Percentiles rank a stretch among this genome's conserved stretches.
Conservation (phyloP, 805 yeast species). For the Torulaspora franciscae region DNA sequence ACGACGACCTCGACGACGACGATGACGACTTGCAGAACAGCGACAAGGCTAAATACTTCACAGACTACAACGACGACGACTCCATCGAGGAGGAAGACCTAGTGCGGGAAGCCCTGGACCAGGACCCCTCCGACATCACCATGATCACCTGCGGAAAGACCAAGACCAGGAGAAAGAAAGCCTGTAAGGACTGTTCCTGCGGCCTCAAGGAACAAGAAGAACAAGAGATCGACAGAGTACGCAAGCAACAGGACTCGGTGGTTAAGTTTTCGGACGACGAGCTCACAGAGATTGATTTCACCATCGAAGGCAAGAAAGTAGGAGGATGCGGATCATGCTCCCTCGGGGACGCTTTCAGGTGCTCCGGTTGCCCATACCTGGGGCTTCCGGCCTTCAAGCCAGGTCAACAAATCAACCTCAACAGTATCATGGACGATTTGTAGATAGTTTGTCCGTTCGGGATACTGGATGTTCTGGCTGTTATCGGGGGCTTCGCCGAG, state of each 20-base stretch:
- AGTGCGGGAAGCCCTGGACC: slow-evolving; percentile 40
- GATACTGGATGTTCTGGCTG: not conserved
- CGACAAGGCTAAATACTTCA: slow-evolving; percentile 49
- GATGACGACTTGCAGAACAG: slow-evolving; percentile 40
- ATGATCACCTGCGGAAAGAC: slow-evolving; percentile 33
- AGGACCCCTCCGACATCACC: slow-evolving; percentile 24
- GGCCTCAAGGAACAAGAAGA: slow-evolving; percentile 90
- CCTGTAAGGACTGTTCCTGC: slow-evolving; percentile 97
- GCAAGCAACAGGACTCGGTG: slow-evolving; percentile 38
- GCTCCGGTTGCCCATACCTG: slow-evolving; percentile 96
- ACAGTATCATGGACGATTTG: slow-evolving; percentile 71
- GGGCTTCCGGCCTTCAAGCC: slow-evolving; percentile 99
- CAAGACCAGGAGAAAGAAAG: slow-evolving; percentile 52
- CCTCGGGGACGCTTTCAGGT: slow-evolving; percentile 95
- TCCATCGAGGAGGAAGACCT: slow-evolving; percentile 56
- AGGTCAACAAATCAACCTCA: slow-evolving; percentile 81
- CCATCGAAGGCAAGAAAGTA: slow-evolving; percentile 85
- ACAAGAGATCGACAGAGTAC: slow-evolving; percentile 39
- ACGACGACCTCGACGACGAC: slow-evolving; percentile 35
- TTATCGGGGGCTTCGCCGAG: slow-evolving; percentile 5
- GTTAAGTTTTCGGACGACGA: slow-evolving; percentile 51
- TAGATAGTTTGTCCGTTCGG: slow-evolving; percentile 27
- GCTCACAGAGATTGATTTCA: slow-evolving; percentile 86
- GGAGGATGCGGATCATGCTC: slow-evolving; percentile 98
- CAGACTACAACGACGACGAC: slow-evolving; percentile 42